Conservation (phyloP, 1,284 basidiomycete species). For the Lentinus polychrous region DNA sequence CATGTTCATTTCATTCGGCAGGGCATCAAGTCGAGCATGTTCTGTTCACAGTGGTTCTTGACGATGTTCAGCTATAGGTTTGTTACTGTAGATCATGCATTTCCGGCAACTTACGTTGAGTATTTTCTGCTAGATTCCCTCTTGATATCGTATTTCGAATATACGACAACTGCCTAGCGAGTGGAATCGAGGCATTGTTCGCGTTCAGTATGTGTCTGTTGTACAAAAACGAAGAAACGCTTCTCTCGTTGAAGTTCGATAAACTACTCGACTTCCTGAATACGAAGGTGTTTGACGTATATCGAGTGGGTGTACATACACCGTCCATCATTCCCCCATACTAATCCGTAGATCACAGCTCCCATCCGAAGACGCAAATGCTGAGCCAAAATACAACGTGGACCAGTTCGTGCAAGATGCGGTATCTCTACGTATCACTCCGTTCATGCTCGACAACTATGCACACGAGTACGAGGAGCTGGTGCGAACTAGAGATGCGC, state of each 20-base stretch:
- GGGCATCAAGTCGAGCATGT: conserved; percentile 96
- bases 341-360: conserved; percentile 18
- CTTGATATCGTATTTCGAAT: conserved; percentile 92
- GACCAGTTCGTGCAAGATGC: conserved; percentile 85
- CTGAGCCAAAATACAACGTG: conserved; percentile 46
- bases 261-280: conserved; percentile 81
- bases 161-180: conserved; percentile 92
- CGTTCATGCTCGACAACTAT: conserved; percentile 88
- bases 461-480: conserved; percentile 82
- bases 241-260: conserved; percentile 83
- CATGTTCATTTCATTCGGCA: conserved; percentile 90
- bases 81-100: conserved; percentile 20
- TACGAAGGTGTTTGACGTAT: conserved; percentile 75
- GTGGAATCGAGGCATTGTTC: conserved; percentile 95
- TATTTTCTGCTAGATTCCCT: conserved; percentile 64
- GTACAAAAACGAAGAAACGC: conserved; percentile 78
- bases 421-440: conserved; percentile 75
- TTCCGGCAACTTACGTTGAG: neutral
- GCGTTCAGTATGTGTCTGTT: conserved; percentile 88
- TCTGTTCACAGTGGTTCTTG: conserved; percentile 95
- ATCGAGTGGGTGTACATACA: conserved; percentile 41
- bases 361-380: conserved; percentile 22
- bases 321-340: conserved; percentile 2
- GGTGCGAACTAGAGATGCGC: conserved; percentile 62
- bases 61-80: conserved; percentile 93